Conservation (phyloP, 116 monocot genomes). For the Cymodocea nodosa region DNA sequence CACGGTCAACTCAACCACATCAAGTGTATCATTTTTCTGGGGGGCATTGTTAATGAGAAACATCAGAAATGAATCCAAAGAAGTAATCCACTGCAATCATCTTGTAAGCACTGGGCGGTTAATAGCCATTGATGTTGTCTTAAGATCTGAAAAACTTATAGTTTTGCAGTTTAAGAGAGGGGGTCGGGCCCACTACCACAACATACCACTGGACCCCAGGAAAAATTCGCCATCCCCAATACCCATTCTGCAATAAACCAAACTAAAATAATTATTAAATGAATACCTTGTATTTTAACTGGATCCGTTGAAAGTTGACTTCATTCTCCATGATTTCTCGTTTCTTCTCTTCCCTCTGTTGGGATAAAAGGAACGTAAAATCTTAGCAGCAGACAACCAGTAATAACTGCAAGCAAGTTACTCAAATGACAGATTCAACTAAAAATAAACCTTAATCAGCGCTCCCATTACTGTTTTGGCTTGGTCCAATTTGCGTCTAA, state of each 20-base stretch:
- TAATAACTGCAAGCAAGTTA: neutral
- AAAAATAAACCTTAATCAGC: slow-evolving; percentile 58
- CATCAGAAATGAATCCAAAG: too few relatives aligned
- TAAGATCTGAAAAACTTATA: too few relatives aligned
- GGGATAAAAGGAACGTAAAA: slow-evolving; percentile 5
- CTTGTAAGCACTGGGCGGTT: too few relatives aligned
- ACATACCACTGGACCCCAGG: too few relatives aligned
- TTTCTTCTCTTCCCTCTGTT: slow-evolving; percentile 92
- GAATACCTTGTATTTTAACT: slow-evolving; percentile 75
- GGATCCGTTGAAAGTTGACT: slow-evolving; percentile 67
- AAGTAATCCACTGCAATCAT: too few relatives aligned
- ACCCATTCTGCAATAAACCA: neutral
- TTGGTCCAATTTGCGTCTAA: slow-evolving; percentile 61
- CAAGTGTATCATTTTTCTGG: too few relatives aligned
- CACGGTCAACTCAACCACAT: too few relatives aligned
- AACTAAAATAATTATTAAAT: neutral
- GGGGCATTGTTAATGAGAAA: too few relatives aligned
- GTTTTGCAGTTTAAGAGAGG: too few relatives aligned
- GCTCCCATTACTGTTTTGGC: slow-evolving; percentile 56
- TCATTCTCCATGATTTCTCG: slow-evolving; percentile 62
- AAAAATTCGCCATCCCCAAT: too few relatives aligned
- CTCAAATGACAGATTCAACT: neutral
- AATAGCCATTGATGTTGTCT: too few relatives aligned
- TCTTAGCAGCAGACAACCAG: neutral
- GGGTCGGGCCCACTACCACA: too few relatives aligned